Percentiles rank a stretch among this genome's conserved stretches.
phyloP scores from a whole-genome alignment of 306 rosid genomes.

The Cucumis sativus region Cucumber_9930_V3 NC_026661.2:11498001-11498500 shows the following conservation, averaged over 20 bases:
- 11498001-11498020: no score
- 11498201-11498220: background rate
- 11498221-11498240: background rate
- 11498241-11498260: slow-evolving; percentile 4
- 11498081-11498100: no score
- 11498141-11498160: no score
- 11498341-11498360: background rate
- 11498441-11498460: background rate
- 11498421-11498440: background rate
- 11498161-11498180: no score
- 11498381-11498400: slow-evolving; percentile 6
- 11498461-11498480: background rate
- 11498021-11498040: no score
- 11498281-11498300: background rate
- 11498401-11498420: background rate
- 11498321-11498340: slow-evolving; percentile 2
- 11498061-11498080: no score
- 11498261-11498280: background rate
- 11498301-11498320: background rate
- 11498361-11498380: background rate
- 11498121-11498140: no score
- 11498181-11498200: no score
- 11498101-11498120: no score
- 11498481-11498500: background rate
- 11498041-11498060: no score